Evolutionary conservation across 2,329 filamentous ascomycete species (phyloP), one percentile per base, ranked within the genome.

Genomic region (Hypoxylon sp.): DNA sequence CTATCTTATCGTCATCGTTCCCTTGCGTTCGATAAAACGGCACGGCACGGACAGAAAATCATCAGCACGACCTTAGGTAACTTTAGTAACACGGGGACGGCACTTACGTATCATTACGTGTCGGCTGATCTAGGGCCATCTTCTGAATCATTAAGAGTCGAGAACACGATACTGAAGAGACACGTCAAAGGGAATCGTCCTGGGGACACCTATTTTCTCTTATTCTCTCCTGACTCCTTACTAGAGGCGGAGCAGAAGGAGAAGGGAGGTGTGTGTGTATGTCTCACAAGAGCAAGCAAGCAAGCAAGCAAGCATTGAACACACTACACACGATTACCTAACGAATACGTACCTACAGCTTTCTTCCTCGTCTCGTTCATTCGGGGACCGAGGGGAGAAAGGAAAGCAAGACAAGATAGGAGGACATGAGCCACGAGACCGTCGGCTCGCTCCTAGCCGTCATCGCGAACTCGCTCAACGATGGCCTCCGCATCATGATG

Each of bases 361-460:
- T 47, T 26, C 43, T 28, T 30, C 17, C 37, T 15, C 30, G 26
- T n/a, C 24, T 32, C 37, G 17, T 28, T 32, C 37, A 15, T 28
- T 53, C 37, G 44, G 37, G 47, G 34, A 50, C 49, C 24, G 41
- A 50, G 52, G 48, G 46, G 37, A 47, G 28, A 17, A 24, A 10
- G 53, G 32, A 52, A 60, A 43, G 53, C 22, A 46, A 55, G 19
- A 19, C 56, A 58, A 17, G 56, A 56, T 41, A 65, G 69, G 74
- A 65, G 69, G 74, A 72, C 70, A 77, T 79, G 74, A 80, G 75
- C 74, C 72, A 77, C 73, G 82, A 85, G 74, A 84, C 84, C 51
- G 84, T 88, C 72, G 86, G 86, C 71, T 81, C 82, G 68, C 80
- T 87, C 72, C 82, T 88, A 74, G 85, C 85, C 72, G 79, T 79